Percentiles rank a stretch among this genome's conserved stretches.
phyloP scores from a whole-genome alignment of 345 rosid genomes.

The Euphorbia lathyris region DNA sequence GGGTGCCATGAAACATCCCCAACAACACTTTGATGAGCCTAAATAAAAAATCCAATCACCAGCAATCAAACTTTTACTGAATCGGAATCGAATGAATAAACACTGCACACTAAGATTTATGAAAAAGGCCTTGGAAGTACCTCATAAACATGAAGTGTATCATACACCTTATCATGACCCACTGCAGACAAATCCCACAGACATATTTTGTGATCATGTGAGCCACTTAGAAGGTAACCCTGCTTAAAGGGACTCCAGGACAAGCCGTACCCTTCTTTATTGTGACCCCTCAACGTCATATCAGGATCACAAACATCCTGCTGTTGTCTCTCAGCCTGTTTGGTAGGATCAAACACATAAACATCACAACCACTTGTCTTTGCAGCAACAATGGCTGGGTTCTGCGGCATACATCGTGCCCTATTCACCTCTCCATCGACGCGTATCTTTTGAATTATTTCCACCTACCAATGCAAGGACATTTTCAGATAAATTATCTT shows the following conservation, averaged over 20 bases:
- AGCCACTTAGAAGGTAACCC: conserved; percentile 88
- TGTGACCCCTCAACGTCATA: conserved; percentile 82
- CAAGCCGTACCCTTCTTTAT: conserved; percentile 88
- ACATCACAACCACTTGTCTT: conserved; percentile 82
- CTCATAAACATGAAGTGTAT: conserved; percentile 66
- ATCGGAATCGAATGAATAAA: background rate
- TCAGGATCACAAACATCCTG: conserved; percentile 65
- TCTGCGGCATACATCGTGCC: conserved; percentile 91
- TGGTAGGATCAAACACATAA: conserved; percentile 66
- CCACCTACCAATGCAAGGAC: conserved; percentile 46
- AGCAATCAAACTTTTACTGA: conserved; percentile 17
- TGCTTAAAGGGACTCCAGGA: conserved; percentile 86
- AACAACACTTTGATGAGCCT: conserved; percentile 77
- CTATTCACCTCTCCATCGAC: conserved; percentile 93
- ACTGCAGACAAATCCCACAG: conserved; percentile 78
- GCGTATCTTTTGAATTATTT: conserved; percentile 65
- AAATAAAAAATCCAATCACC: conserved; percentile 14
- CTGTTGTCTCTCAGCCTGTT: conserved; percentile 44
- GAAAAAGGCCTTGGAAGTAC: conserved; percentile 31
- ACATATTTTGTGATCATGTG: conserved; percentile 78
- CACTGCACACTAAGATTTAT: background rate
- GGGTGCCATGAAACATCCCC: conserved; percentile 93
- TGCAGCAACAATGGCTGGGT: conserved; percentile 59
- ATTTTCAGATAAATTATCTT: background rate
- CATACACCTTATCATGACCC: conserved; percentile 54